These are phyloP conservation scores for Polytrichum commune DNA, from an alignment of 225 moss, liverwort and hornwort species.

Conservation along the genomic window DNA sequence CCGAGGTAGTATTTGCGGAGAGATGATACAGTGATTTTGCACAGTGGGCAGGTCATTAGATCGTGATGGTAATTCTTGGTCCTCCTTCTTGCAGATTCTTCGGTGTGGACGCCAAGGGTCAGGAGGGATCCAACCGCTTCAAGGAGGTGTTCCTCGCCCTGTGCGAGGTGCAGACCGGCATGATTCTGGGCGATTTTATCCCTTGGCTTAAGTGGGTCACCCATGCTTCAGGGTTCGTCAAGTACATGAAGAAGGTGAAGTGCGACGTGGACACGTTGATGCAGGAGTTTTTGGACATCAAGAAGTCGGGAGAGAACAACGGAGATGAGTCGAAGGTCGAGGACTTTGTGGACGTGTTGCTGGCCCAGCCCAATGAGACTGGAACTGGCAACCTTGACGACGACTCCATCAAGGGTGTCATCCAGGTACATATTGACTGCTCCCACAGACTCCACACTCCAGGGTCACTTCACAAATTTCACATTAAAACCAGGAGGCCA, in stretches of 20 bases:
- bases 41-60: no score
- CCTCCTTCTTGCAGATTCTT: background rate
- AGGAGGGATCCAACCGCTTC: background rate
- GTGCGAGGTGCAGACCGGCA: background rate
- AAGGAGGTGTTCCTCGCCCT: background rate
- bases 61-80: no score
- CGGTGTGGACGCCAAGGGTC: background rate
- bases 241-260: constrained; percentile 7
- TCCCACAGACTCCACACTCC: background rate
- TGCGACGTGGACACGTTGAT: background rate
- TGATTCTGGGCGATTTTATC: background rate
- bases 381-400: constrained; percentile 4
- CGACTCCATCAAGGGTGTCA: constrained; percentile 6
- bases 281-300: constrained; percentile 3
- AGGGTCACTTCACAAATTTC: background rate
- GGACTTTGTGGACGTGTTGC: constrained; percentile 10
- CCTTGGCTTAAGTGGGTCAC: constrained; percentile 10
- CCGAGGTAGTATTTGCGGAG: no score
- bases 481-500: background rate
- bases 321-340: background rate
- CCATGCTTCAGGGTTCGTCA: constrained; percentile 1
- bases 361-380: constrained; percentile 1
- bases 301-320: background rate
- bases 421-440: background rate
- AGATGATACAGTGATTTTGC: no score